Percentiles rank a stretch among this genome's conserved stretches.
Conservation (phyloP, 2,329 filamentous ascomycete genomes). For the Aureobasidium sp. region DNA sequence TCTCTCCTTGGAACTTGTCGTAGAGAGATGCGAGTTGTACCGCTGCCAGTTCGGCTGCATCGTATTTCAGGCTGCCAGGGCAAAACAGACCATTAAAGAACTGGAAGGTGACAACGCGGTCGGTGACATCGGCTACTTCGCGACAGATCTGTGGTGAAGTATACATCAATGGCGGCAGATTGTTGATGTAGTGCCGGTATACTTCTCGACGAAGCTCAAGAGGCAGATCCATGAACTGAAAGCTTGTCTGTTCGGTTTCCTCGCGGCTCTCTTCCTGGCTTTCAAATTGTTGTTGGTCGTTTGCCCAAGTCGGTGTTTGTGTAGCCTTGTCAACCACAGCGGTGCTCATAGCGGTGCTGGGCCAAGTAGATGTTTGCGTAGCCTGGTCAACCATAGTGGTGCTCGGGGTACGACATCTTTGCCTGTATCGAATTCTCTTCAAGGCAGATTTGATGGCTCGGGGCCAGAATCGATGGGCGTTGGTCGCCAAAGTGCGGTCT, state of each 20-base stretch:
- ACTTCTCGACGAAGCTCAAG: background rate
- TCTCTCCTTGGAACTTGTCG: background rate
- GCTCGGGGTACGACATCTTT: background rate
- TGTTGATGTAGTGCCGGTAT: background rate
- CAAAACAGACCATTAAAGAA: background rate
- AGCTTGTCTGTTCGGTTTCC: too few species aligned
- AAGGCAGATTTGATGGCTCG: background rate
- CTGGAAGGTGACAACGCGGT: background rate
- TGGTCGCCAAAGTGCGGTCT: background rate
- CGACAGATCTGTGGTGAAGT: background rate
- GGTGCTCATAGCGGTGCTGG: background rate
- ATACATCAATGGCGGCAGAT: background rate
- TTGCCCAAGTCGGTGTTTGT: background rate
- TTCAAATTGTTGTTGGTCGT: background rate
- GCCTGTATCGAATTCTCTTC: background rate
- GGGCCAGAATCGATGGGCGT: background rate
- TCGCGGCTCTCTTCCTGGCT: background rate
- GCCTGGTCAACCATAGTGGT: background rate
- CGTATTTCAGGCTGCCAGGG: background rate
- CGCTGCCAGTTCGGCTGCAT: background rate
- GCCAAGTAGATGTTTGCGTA: background rate
- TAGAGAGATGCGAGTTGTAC: background rate
- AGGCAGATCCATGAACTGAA: background rate
- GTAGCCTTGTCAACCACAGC: background rate
- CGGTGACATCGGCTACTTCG: background rate